A percentile compares a stretch with the other conserved stretches of the same genome.
Evolutionary conservation across 441 rosid genomes (phyloP).

Genomic region (Euphorbia celastroides): DNA sequence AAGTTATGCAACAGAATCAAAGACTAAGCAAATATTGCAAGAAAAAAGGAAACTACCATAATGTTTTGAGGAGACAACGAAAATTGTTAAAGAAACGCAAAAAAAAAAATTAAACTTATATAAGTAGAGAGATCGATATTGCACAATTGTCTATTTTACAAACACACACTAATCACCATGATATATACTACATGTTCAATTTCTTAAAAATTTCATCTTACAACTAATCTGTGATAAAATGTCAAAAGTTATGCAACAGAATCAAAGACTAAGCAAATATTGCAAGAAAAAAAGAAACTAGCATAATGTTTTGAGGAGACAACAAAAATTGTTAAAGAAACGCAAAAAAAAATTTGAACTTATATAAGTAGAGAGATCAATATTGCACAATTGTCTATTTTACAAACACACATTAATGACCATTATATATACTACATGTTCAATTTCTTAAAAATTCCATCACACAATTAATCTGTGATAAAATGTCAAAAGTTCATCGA

Average conservation of each 20-base stretch:
- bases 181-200: not conserved
- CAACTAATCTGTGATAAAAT: not conserved
- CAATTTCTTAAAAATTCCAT: not conserved
- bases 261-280: not conserved
- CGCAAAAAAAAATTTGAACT: not conserved
- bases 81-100: too few relatives aligned
- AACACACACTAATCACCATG: not conserved
- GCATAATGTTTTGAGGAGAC: not conserved
- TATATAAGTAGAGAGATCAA: not conserved
- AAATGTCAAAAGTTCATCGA: not conserved
- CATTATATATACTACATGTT: not conserved
- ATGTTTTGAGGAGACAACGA: not conserved
- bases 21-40: not conserved
- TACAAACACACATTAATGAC: not conserved
- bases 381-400: not conserved
- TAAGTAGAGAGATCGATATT: not conserved
- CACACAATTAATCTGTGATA: not conserved
- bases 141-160: not conserved
- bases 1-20: not conserved
- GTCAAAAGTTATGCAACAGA: conserved; percentile 1
- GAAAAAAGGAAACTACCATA: not conserved
- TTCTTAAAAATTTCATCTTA: not conserved
- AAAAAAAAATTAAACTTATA: not conserved
- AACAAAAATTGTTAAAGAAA: too few relatives aligned
- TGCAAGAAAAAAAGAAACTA: too few relatives aligned